A percentile compares a stretch with the other conserved stretches of the same genome.
Conservation (phyloP, 2,329 filamentous ascomycete genomes). For the Acrodontium crateriforme region DNA sequence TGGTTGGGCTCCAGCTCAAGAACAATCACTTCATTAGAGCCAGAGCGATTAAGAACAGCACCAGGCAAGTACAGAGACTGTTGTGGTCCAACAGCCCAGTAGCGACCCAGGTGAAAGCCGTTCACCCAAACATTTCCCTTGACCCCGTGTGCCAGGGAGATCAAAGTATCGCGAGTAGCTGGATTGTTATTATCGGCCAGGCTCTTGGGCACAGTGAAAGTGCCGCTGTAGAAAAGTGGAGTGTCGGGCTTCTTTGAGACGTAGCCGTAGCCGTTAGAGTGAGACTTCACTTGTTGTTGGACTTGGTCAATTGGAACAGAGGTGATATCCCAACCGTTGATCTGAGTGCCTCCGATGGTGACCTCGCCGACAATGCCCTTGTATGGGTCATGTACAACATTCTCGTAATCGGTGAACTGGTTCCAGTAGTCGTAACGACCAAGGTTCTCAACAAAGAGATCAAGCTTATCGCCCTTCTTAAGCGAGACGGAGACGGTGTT, state of each 20-base stretch:
- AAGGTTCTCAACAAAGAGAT: constrained; percentile 38
- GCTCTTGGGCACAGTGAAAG: constrained; percentile 6
- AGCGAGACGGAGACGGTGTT: constrained; percentile 26
- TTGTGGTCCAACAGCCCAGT: too few species aligned
- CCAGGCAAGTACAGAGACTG: too few species aligned
- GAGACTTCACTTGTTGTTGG: background rate
- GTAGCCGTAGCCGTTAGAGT: background rate
- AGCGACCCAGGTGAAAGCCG: too few species aligned
- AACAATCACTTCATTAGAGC: too few species aligned
- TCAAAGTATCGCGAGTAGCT: too few species aligned
- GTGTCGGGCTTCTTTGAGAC: background rate
- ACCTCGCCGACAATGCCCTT: constrained; percentile 35
- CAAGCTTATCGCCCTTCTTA: constrained; percentile 26
- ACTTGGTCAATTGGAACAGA: constrained; percentile 18
- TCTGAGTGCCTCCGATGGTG: constrained; percentile 21
- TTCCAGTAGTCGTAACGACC: constrained; percentile 36
- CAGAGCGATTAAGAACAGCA: too few species aligned
- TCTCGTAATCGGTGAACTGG: constrained; percentile 17
- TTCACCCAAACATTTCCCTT: too few species aligned
- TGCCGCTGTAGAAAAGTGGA: constrained; percentile 13
- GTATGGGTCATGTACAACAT: constrained; percentile 24
- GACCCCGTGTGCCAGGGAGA: too few species aligned
- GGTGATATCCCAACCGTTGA: constrained; percentile 30
- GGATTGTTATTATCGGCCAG: too few species aligned
- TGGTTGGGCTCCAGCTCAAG: too few species aligned